Percentiles rank a stretch among this genome's conserved stretches.
Conservation (phyloP, 1,139 yeast species). For the Spencermartinsiella ligniputridi region DNA sequence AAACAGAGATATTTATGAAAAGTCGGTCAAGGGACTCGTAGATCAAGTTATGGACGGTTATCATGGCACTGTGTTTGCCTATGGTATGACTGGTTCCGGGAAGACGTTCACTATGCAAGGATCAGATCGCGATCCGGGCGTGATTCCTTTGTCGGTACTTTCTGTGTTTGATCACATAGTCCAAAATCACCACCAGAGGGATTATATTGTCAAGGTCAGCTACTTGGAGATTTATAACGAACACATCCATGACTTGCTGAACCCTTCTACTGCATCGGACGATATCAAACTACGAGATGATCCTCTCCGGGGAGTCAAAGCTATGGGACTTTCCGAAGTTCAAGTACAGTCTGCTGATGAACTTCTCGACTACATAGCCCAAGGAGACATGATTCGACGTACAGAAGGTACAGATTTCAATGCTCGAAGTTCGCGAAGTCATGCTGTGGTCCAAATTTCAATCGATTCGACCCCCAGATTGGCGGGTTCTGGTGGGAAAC, state of each 20-base stretch:
- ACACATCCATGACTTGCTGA: slow-evolving; percentile 67
- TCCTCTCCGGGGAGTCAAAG: slow-evolving; percentile 63
- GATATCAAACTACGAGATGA: slow-evolving; percentile 63
- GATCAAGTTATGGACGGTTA: slow-evolving; percentile 69
- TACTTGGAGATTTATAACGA: slow-evolving; percentile 92
- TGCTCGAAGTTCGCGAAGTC: slow-evolving; percentile 80
- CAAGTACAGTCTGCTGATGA: slow-evolving; percentile 37
- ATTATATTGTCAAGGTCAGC: slow-evolving; percentile 52
- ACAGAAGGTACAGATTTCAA: slow-evolving; percentile 90
- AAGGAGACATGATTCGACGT: slow-evolving; percentile 70
- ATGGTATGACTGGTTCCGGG: slow-evolving; percentile 96
- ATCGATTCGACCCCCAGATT: slow-evolving; percentile 41
- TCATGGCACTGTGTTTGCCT: slow-evolving; percentile 88
- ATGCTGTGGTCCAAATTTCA: slow-evolving; percentile 77
- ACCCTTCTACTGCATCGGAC: slow-evolving; percentile 23
- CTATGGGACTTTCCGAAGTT: slow-evolving; percentile 69
- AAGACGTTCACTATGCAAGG: slow-evolving; percentile 93
- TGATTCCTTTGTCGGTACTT: slow-evolving; percentile 68
- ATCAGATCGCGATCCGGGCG: slow-evolving; percentile 60
- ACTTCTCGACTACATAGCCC: slow-evolving; percentile 52
- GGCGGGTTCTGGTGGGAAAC: slow-evolving; percentile 25
- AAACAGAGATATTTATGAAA: slow-evolving; percentile 59
- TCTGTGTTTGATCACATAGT: slow-evolving; percentile 57
- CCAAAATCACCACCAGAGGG: slow-evolving; percentile 28
- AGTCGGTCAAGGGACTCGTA: slow-evolving; percentile 59